Evolutionary conservation across 192 early-diverging fungal species (phyloP).

Genomic region (Coemansia sp.): DNA sequence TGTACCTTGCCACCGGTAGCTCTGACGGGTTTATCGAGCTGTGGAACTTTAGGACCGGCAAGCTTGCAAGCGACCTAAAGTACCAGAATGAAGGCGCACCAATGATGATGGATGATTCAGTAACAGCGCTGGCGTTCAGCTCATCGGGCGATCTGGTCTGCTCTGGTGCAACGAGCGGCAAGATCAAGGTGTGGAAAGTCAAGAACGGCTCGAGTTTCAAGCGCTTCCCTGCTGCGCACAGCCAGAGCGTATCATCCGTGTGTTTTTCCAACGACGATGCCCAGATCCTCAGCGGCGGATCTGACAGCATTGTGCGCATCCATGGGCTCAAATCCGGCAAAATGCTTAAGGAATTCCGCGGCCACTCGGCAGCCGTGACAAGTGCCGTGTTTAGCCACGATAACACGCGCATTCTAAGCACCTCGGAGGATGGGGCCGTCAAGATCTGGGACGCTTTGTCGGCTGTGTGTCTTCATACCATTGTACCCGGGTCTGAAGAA

Average conservation of each 20-base stretch:
- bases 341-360: constrained; percentile 87
- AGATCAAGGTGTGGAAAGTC: constrained; percentile 88
- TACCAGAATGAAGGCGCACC: constrained; percentile 83
- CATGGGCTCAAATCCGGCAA: constrained; percentile 95
- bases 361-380: constrained; percentile 91
- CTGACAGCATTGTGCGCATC: constrained; percentile 77
- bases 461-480: constrained; percentile 64
- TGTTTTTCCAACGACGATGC: constrained; percentile 59
- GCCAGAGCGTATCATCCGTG: constrained; percentile 79
- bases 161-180: constrained; percentile 83
- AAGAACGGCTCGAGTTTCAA: constrained; percentile 71
- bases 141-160: constrained; percentile 77
- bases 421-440: constrained; percentile 78
- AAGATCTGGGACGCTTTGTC: constrained; percentile 92
- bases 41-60: constrained; percentile 93
- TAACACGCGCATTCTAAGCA: constrained; percentile 72
- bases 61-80: constrained; percentile 82
- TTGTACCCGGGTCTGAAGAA: constrained; percentile 58
- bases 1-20: constrained; percentile 84
- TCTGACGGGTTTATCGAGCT: constrained; percentile 96
- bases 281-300: constrained; percentile 79
- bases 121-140: constrained; percentile 76
- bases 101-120: constrained; percentile 91
- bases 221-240: constrained; percentile 81
- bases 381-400: constrained; percentile 73